Evolutionary conservation across 2,329 filamentous ascomycete genomes (phyloP), one percentile per base, ranked within the genome.

Genomic region (Colletotrichum orbiculare): DNA sequence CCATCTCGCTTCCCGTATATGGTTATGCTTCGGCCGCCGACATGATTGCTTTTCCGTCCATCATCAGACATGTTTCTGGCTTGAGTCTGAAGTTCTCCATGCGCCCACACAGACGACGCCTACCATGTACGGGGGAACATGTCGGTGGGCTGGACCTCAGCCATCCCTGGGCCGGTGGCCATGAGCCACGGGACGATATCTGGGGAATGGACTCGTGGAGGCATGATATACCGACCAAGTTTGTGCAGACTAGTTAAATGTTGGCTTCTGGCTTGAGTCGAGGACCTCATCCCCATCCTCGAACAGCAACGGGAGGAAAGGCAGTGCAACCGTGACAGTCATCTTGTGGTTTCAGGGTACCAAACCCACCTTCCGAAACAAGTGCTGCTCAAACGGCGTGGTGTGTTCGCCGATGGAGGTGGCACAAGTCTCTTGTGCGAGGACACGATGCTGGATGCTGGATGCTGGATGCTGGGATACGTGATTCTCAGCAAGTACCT

Each of bases 351-450:
- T 65, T 65, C 62, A 62, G 52, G 55, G 15, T 35, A 47, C 46
- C 37, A 39, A 53, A 12, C 52, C 46, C 62, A 65, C 62, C 50
- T 65, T 47, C 57, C 62, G 52, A 65, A 65, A 65, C 37, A 53
- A 56, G 52, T 41, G 47, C 58, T 56, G 25, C 52, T 53, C 42
- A 39, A 45, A 47, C n/a, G 52, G 50, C 67, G 61, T 69, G 67
- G 66, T 68, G 58, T 66, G 60, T 68, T 68, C 67, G 38, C 67
- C 67, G 67, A 68, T 60, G 37, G 41, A 41, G 39, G 54, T 64
- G 60, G 66, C 49, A 67, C 64, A 56, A 57, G 39, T 43, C 37
- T 55, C 25, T 42, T 56, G 62, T 65, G 47, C 62, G 62, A 62
- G 57, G 35, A 52, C 46, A 48, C 50, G 43, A 17, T 10, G 38